Evolutionary conservation across 257 asterid species (phyloP), one percentile per base, ranked within the genome.

Genomic region (Jasminum sambac): DNA sequence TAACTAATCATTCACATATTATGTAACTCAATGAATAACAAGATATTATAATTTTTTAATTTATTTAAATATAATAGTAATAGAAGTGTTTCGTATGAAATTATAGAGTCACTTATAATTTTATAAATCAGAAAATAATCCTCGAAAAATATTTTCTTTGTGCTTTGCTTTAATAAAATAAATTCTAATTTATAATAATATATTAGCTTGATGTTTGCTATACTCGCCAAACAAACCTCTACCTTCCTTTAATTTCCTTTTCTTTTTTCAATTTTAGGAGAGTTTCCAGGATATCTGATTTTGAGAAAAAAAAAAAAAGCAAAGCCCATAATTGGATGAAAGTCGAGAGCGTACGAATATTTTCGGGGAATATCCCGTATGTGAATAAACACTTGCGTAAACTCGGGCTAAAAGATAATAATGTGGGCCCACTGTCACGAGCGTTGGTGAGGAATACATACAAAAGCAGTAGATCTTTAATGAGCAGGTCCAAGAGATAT

Each of bases 351-450:
- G 36, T 30, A 30, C 36, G 66, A 13, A 52, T 38, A 55, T 19
- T 57, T 6, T 0, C 16, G 6, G 38, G 23, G 38, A 11, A 68
- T 55, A 52, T 44, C n/a, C 48, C 36, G 1, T 61, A 50, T 10
- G 17, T 48, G 5, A 55, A 55, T 52, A 55, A 17, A 24, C 19
- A 52, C 17, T 17, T 17, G 19, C 39, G 1, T 40, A 55, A 69
- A 69, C 73, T 68, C 13, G n/a, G 14, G 38, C 50, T 34, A 34
- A 14, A 12, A 50, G 75, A 73, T 72, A 41, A 68, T 77, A 64
- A 5, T 19, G 61, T 42, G 75, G 81, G 64, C 72, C 69, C 43
- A 1, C 38, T 1, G 14, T 72, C 72, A 72, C 75, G 52, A 11
- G 40, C 52, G 6, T 38, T 1, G 23, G 9, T 41, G 36, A 36